phyloP scores from a whole-genome alignment of 768 basidiomycete species.

The Auricularia auricula-judae region DNA sequence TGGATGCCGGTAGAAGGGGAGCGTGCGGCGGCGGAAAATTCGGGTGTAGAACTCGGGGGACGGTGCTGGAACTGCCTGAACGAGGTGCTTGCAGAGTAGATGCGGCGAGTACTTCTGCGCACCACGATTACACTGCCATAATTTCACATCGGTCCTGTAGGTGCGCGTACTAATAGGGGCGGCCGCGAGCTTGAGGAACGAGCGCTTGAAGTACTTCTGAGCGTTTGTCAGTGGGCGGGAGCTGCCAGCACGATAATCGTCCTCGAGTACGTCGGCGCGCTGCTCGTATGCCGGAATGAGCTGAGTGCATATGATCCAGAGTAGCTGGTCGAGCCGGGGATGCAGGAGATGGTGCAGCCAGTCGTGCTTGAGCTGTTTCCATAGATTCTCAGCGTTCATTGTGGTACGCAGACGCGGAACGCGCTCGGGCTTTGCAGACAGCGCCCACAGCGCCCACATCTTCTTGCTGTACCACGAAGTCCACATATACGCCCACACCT shows the following conservation, averaged over 20 bases:
- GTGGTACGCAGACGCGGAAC: slow-evolving; percentile 18
- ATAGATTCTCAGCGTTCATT: slow-evolving; percentile 23
- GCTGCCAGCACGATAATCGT: slow-evolving; percentile 12
- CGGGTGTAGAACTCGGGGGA: slow-evolving; percentile 12
- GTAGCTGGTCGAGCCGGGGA: slow-evolving; percentile 21
- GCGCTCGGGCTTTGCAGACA: slow-evolving; percentile 14
- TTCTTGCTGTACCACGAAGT: slow-evolving; percentile 22
- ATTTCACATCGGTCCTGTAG: slow-evolving; percentile 12
- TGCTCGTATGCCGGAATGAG: slow-evolving; percentile 17
- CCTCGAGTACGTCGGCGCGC: slow-evolving; percentile 8
- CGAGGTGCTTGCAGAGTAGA: slow-evolving; percentile 25
- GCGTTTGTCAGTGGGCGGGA: slow-evolving; percentile 13
- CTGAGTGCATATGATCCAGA: slow-evolving; percentile 20
- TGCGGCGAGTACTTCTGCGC: slow-evolving; percentile 17
- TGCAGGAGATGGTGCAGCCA: slow-evolving; percentile 15
- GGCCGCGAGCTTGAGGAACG: slow-evolving; percentile 11
- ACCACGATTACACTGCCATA: slow-evolving; percentile 22
- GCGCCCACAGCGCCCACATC: slow-evolving; percentile 25
- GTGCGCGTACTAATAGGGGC: slow-evolving; percentile 5
- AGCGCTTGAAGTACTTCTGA: slow-evolving; percentile 18
- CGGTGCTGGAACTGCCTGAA: slow-evolving; percentile 16
- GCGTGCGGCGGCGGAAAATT: slow-evolving; percentile 12
- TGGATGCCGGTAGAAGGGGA: slow-evolving; percentile 17
- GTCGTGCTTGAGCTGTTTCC: slow-evolving; percentile 21
- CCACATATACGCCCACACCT: slow-evolving; percentile 29